Evolutionary conservation across 352 stramenopile genomes (phyloP).

Genomic region (Thalassiosira livingstoniorum): DNA sequence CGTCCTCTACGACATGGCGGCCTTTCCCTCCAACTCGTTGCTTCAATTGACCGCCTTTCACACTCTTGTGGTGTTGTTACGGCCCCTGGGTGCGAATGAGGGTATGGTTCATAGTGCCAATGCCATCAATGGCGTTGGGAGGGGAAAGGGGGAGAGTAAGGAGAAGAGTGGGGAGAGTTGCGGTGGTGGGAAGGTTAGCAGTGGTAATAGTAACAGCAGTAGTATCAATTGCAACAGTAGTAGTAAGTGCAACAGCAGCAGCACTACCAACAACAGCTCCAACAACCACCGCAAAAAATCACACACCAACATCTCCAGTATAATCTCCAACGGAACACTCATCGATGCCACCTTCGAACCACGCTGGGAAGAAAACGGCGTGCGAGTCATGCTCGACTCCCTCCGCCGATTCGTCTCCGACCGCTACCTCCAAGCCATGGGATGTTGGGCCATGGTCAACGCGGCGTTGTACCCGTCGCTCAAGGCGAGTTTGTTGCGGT

Average conservation of each 20-base stretch:
- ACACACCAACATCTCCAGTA: neutral
- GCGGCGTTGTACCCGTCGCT: constrained; percentile 60
- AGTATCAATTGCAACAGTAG: neutral
- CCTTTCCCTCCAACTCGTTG: constrained; percentile 36
- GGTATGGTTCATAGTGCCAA: constrained; percentile 35
- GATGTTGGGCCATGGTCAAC: constrained; percentile 77
- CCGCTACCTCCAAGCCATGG: constrained; percentile 68
- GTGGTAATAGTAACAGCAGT: neutral
- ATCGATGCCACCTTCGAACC: constrained; percentile 5
- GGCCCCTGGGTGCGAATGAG: constrained; percentile 54
- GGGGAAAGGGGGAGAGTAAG: neutral
- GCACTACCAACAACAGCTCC: neutral
- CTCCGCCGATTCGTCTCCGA: constrained; percentile 52
- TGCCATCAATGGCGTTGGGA: neutral
- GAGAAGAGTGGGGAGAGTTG: neutral
- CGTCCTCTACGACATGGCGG: constrained; percentile 42
- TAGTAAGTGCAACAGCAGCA: neutral
- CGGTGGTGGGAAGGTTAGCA: neutral
- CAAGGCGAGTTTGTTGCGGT: constrained; percentile 58
- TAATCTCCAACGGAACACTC: neutral
- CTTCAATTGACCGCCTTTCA: constrained; percentile 59
- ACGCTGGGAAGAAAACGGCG: constrained; percentile 55
- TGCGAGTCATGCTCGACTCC: constrained; percentile 67
- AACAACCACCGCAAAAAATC: constrained; percentile 1
- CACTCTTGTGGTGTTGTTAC: constrained; percentile 52